These are phyloP conservation scores for Pharus latifolius DNA, from an alignment of 176 grass and related monocot genomes.

Conservation along the genomic window DNA sequence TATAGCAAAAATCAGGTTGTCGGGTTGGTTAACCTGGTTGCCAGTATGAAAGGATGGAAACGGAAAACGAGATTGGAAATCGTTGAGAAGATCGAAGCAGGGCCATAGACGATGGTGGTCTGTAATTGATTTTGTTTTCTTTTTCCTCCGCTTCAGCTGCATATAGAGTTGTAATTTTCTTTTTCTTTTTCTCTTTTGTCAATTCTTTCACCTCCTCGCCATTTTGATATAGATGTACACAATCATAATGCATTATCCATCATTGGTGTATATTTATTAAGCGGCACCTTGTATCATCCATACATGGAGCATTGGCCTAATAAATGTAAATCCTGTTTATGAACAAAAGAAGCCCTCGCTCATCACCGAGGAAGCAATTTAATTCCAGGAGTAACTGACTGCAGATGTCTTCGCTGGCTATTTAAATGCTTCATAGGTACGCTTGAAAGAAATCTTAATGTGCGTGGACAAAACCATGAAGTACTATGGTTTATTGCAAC, in stretches of 20 bases:
- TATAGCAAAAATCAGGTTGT: conserved; percentile 78
- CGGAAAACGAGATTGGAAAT: conserved; percentile 84
- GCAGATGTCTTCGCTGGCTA: not conserved
- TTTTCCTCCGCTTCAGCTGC: conserved; percentile 29
- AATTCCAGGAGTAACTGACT: not conserved
- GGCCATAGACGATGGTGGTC: conserved; percentile 25
- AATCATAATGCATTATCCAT: conserved; percentile 1
- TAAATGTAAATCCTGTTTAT: conserved; percentile 3
- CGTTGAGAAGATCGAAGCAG: conserved; percentile 78
- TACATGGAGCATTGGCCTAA: conserved; percentile 15
- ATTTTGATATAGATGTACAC: conserved; percentile 36
- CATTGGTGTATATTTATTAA: conserved; percentile 42
- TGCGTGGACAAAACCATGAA: too few species aligned
- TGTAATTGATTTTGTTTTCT: conserved; percentile 22
- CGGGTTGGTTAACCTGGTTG: conserved; percentile 84
- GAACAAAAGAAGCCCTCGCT: not conserved
- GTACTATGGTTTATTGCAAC: too few species aligned
- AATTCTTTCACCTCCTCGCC: not conserved
- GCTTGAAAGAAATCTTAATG: too few species aligned
- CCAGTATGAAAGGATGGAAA: conserved; percentile 95
- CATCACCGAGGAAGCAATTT: not conserved
- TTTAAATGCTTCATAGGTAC: not conserved
- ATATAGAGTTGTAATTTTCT: conserved; percentile 51
- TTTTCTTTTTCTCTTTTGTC: not conserved
- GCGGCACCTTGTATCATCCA: conserved; percentile 38